Base-by-base conservation (phyloP, 768 basidiomycete genomes). In the Kwoniella heveanensis region DNA sequence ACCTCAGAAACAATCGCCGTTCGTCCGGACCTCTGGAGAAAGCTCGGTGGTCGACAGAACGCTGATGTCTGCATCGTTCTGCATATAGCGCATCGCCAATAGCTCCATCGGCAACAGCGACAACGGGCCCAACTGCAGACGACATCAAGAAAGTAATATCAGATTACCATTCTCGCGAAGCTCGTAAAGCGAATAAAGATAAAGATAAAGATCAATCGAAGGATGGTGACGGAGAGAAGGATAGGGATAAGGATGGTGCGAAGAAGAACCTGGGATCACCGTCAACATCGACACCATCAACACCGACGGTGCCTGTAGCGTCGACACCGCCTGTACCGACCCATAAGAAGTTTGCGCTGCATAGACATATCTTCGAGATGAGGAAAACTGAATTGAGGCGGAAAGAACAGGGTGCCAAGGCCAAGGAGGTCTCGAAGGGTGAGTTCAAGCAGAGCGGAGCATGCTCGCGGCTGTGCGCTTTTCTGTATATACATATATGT, bases 341-440 rank as follows among this genome's bases (percentile, higher is more conserved):
- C 9, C 92, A 94, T 81, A 84, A 88, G 73, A 85, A 87, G 66
- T 96, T 88, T 74, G 82, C 84, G 9, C 83, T 96, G n/a, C 91
- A 95, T 80, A 85, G 91, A 44, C 86, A 89, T 65, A 86, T 90
- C 65, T 96, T 90, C 77, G 82, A 84, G 79, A 87, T 95, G 85
- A 86, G 93, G 25, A 85, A 86, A 64, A 81, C 82, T 12, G 91
- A 92, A 72, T 88, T 87, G 9, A 87, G 84, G 73, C 86, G 88
- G 70, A 82, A 86, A 58, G 87, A 84, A 69, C 89, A 89, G 73
- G 94, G 77, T 19, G 71, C 54, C 17, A 76, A 77, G 44, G 79
- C 79, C 6, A 77, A 70, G 57, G 79, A 78, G 60, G 72, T 77
- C 0, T 60, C 60, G 19, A 74, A 91, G 58, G 76, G 76, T 67